Evolutionary conservation across 23 red algal genomes (phyloP).

Genomic region (Chondrus crispus): DNA sequence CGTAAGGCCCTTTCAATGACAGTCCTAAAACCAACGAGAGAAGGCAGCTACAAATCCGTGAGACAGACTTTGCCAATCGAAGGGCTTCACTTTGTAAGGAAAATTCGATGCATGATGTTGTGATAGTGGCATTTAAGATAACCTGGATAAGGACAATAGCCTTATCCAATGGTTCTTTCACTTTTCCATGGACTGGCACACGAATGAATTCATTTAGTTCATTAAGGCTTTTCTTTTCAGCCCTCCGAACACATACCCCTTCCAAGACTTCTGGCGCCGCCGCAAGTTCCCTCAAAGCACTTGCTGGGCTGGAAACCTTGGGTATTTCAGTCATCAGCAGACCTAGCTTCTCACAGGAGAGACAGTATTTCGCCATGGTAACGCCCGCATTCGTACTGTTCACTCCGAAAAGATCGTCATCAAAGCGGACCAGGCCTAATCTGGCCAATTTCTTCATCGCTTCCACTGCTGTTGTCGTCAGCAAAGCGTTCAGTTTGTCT

Average conservation of each 20-base stretch:
- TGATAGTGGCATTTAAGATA: not conserved
- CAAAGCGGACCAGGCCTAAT: constrained; percentile 24
- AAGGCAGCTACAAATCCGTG: constrained; percentile 31
- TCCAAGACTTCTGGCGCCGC: constrained; percentile 12
- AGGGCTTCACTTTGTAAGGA: not conserved
- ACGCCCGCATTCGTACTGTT: not conserved
- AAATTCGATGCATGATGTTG: not conserved
- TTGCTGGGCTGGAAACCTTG: constrained; percentile 9
- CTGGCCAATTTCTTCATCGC: constrained; percentile 31
- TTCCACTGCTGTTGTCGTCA: not conserved
- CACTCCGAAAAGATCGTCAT: constrained; percentile 40
- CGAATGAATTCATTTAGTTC: constrained; percentile 45
- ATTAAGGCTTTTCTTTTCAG: constrained; percentile 56
- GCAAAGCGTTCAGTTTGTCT: not conserved
- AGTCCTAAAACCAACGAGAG: constrained; percentile 8
- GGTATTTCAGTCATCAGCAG: not conserved
- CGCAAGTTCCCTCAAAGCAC: constrained; percentile 28
- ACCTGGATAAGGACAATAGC: constrained; percentile 46
- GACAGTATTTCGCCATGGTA: constrained; percentile 47
- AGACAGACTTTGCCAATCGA: not conserved
- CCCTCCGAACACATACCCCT: constrained; percentile 23
- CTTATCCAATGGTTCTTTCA: constrained; percentile 49
- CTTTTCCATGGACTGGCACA: constrained; percentile 48
- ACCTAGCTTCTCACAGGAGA: constrained; percentile 35
- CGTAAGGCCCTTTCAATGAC: constrained; percentile 11